Conservation (phyloP, 1,284 basidiomycete genomes). For the Gomphus bonarii region DNA sequence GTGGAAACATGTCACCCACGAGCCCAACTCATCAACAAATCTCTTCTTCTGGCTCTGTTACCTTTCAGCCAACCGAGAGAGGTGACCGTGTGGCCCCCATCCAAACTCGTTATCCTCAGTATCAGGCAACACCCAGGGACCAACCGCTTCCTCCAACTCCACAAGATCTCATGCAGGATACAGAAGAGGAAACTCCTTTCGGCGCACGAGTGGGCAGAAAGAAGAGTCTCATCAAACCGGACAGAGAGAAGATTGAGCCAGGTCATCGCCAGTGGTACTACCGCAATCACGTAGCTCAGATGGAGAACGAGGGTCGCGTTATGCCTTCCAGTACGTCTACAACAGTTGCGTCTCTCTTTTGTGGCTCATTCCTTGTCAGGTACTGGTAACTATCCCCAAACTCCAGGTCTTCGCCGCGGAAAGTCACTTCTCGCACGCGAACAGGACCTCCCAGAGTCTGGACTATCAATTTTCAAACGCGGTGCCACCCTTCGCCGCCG, state of each 20-base stretch:
- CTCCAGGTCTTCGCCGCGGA: constrained; percentile 61
- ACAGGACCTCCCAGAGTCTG: constrained; percentile 80
- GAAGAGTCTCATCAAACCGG: constrained; percentile 89
- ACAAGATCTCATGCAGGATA: constrained; percentile 28
- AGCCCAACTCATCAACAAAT: background rate
- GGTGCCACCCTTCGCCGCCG: constrained; percentile 68
- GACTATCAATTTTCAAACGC: constrained; percentile 79
- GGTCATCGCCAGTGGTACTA: constrained; percentile 95
- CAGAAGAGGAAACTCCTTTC: constrained; percentile 25
- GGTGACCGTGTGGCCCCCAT: constrained; percentile 51
- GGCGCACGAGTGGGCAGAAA: constrained; percentile 57
- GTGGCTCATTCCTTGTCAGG: constrained; percentile 28
- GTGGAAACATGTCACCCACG: background rate
- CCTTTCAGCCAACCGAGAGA: constrained; percentile 56
- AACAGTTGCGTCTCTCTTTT: constrained; percentile 10
- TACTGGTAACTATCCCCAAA: constrained; percentile 75
- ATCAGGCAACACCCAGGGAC: constrained; percentile 47
- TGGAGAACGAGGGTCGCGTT: constrained; percentile 61
- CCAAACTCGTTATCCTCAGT: constrained; percentile 39
- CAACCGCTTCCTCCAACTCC: constrained; percentile 31
- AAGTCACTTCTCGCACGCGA: constrained; percentile 82
- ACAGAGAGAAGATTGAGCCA: constrained; percentile 95
- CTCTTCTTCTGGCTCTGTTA: constrained; percentile 27
- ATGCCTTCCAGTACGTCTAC: constrained; percentile 65
- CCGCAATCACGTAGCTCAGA: constrained; percentile 77